These are phyloP conservation scores for Solanum etuberosum DNA, from an alignment of 257 asterid genomes.

Conservation along the genomic window DNA sequence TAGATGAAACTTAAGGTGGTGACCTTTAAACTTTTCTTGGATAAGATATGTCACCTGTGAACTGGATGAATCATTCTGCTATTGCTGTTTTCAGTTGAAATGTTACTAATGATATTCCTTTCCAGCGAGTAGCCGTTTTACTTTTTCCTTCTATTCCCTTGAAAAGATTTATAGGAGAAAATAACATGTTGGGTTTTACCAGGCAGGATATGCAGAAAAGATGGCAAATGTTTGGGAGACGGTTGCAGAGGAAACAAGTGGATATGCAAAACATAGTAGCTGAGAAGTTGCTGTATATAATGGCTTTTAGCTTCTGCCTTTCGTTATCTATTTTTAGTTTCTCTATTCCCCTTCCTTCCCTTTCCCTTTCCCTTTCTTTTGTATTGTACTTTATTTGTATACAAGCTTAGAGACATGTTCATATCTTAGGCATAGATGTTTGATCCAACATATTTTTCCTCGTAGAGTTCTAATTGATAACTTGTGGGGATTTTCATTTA, in stretches of 20 bases:
- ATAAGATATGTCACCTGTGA: background rate
- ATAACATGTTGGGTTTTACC: constrained; percentile 13
- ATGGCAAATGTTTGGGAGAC: constrained; percentile 80
- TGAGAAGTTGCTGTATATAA: constrained; percentile 17
- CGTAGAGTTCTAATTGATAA: background rate
- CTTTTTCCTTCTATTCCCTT: background rate
- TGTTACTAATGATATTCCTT: background rate
- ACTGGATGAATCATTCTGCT: background rate
- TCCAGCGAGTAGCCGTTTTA: background rate
- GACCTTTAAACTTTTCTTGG: background rate
- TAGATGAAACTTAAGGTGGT: background rate
- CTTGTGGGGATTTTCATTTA: background rate
- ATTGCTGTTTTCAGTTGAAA: background rate
- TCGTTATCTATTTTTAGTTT: background rate
- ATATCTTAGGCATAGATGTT: background rate
- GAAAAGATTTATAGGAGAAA: background rate
- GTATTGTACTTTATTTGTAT: constrained; percentile 9
- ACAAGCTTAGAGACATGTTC: background rate
- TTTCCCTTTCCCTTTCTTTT: no score
- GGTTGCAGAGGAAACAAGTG: constrained; percentile 81
- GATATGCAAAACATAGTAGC: constrained; percentile 26
- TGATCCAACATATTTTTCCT: background rate
- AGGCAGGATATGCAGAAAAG: constrained; percentile 96
- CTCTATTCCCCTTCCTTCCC: background rate
- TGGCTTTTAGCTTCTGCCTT: background rate